Percentiles rank a stretch among this genome's conserved stretches.
Evolutionary conservation across 2,329 filamentous ascomycete genomes (phyloP).

Genomic region (Epichloe uncinata): DNA sequence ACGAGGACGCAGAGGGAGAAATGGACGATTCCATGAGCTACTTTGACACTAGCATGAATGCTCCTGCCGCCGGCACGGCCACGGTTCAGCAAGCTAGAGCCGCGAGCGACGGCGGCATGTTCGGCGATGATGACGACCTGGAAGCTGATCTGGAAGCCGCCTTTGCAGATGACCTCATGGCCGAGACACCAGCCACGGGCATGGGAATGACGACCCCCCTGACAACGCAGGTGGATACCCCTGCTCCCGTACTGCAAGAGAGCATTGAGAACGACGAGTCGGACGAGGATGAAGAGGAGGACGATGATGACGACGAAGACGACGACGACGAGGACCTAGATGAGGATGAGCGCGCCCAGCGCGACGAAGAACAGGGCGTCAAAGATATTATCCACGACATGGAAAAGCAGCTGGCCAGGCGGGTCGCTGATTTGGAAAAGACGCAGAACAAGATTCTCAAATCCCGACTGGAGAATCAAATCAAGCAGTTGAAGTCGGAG

Average conservation of each 20-base stretch:
- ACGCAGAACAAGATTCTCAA: conserved; percentile 35
- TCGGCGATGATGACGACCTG: conserved; percentile 34
- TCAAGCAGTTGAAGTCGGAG: conserved; percentile 32
- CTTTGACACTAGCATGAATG: conserved; percentile 18
- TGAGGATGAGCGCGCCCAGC: conserved; percentile 36
- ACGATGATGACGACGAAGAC: conserved; percentile 28
- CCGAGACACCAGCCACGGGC: conserved; percentile 29
- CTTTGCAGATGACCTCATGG: conserved; percentile 28
- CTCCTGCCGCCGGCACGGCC: conserved; percentile 10
- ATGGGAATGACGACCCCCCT: conserved; percentile 32
- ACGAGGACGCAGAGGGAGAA: conserved; percentile 38
- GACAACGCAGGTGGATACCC: conserved; percentile 30
- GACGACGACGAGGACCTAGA: conserved; percentile 35
- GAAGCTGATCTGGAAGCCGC: conserved; percentile 43
- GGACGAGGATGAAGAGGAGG: conserved; percentile 32
- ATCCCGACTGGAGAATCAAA: conserved; percentile 35
- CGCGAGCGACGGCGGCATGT: conserved; percentile 14
- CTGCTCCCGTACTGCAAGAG: conserved; percentile 28
- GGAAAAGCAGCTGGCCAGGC: conserved; percentile 34
- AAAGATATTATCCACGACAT: conserved; percentile 41
- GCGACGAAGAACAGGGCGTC: conserved; percentile 39
- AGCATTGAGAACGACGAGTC: conserved; percentile 29
- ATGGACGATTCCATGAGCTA: conserved; percentile 30
- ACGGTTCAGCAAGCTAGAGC: no score
- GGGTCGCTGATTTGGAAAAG: conserved; percentile 30